Evolutionary conservation across 257 asterid genomes (phyloP).

Genomic region (Solanum lignicaule): DNA sequence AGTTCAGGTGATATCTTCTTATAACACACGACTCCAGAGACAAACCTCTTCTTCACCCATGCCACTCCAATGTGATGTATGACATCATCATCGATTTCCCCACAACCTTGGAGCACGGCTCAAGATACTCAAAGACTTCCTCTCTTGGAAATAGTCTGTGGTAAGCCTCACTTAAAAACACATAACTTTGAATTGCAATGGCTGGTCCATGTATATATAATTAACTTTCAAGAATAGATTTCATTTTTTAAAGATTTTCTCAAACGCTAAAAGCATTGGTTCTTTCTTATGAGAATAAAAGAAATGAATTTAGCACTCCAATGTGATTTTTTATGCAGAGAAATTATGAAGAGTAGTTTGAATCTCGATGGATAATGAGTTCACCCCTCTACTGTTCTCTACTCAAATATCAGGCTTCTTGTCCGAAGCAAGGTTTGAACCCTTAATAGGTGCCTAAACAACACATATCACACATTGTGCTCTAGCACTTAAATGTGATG

Average conservation of each 20-base stretch:
- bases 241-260: not conserved
- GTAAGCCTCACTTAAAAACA: not conserved
- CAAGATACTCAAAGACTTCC: no score
- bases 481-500: not conserved
- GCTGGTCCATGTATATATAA: not conserved
- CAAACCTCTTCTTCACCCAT: not conserved
- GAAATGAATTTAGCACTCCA: not conserved
- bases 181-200: not conserved
- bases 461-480: not conserved
- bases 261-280: not conserved
- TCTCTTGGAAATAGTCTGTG: not conserved
- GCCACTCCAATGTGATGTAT: not conserved
- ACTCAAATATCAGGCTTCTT: not conserved
- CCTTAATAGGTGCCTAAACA: no score
- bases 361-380: not conserved
- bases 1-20: not conserved
- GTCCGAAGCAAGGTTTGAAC: not conserved
- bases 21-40: not conserved
- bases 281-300: not conserved
- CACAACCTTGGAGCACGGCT: not conserved
- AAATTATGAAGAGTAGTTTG: not conserved
- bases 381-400: not conserved
- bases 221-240: not conserved
- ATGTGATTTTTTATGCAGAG: not conserved
- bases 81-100: not conserved